Conservation (phyloP, 2,329 filamentous ascomycete species). For the Neoascochyta sp. region DNA sequence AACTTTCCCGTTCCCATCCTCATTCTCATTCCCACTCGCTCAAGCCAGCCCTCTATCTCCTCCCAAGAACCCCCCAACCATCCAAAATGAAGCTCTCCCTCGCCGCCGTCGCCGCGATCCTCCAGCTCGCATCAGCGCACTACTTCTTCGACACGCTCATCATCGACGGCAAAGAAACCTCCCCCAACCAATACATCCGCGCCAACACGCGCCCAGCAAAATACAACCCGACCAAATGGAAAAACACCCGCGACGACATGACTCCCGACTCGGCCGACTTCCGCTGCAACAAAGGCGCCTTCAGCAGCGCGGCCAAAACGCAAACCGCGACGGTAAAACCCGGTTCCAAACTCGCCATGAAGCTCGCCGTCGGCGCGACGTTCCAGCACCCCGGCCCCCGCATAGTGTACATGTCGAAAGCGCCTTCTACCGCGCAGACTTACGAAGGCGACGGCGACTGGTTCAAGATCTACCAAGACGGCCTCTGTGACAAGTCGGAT, state of each 20-base stretch:
- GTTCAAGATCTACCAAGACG: slow-evolving; percentile 25
- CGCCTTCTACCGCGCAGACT: slow-evolving; percentile 10
- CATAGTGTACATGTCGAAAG: slow-evolving; percentile 26
- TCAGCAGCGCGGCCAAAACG: slow-evolving; percentile 9
- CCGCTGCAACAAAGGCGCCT: slow-evolving; percentile 25
- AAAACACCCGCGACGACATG: slow-evolving; percentile 17
- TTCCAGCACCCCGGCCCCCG: slow-evolving; percentile 21
- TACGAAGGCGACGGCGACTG: slow-evolving; percentile 25
- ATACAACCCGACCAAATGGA: slow-evolving; percentile 25
- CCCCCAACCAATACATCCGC: slow-evolving; percentile 21
- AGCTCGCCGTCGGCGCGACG: slow-evolving; percentile 14
- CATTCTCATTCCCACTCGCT: no score
- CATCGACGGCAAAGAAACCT: slow-evolving; percentile 14
- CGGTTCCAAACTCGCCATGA: slow-evolving; percentile 14
- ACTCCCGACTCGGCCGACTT: slow-evolving; percentile 21
- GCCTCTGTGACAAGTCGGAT: slow-evolving; percentile 11
- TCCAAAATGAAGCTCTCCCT: slow-evolving; percentile 23
- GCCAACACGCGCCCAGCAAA: slow-evolving; percentile 18
- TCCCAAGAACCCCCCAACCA: no score
- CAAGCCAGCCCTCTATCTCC: no score
- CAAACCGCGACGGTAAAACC: slow-evolving; percentile 13
- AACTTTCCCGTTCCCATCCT: no score
- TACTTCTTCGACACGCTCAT: slow-evolving; percentile 24
- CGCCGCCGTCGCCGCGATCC: slow-evolving; percentile 11
- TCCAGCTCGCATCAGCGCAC: slow-evolving; percentile 18